Conservation (phyloP, 106 monocot genomes). For the Ottelia alismoides region DNA sequence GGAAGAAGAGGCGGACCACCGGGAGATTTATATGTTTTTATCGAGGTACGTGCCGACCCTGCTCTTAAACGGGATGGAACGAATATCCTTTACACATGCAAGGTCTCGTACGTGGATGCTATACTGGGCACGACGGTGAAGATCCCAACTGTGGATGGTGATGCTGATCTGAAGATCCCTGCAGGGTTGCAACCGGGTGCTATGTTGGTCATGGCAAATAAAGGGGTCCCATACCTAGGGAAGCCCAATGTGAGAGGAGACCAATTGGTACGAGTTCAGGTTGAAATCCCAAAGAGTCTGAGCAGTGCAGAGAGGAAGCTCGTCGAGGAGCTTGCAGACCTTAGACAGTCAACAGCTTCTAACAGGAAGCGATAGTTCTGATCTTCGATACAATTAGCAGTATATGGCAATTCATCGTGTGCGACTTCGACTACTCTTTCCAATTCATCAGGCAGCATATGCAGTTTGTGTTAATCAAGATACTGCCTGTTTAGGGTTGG, state of each 20-base stretch:
- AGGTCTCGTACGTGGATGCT: conserved; percentile 1
- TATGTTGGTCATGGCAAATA: conserved; percentile 7
- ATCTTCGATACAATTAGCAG: too few relatives aligned
- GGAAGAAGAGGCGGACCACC: conserved; percentile 62
- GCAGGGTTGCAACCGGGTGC: conserved; percentile 1
- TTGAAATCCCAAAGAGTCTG: conserved; percentile 69
- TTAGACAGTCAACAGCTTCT: conserved; percentile 36
- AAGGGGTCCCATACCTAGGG: conserved; percentile 52
- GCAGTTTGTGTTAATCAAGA: too few relatives aligned
- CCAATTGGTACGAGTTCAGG: too few relatives aligned
- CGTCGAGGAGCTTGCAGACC: conserved; percentile 60
- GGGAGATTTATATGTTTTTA: conserved; percentile 72
- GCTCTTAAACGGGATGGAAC: conserved; percentile 63
- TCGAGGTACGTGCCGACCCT: conserved; percentile 54
- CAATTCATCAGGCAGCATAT: too few relatives aligned
- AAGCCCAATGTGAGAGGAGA: too few relatives aligned
- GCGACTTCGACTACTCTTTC: too few relatives aligned
- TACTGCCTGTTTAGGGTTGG: too few relatives aligned
- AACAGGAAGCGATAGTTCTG: conserved; percentile 49
- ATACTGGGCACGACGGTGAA: conserved; percentile 3
- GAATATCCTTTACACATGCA: conserved; percentile 33
- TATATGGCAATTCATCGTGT: too few relatives aligned
- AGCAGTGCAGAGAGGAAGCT: conserved; percentile 66
- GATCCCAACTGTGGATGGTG: conserved; percentile 5
- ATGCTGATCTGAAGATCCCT: conserved; percentile 1